These are phyloP conservation scores for Solanum chiquidenum DNA, from an alignment of 257 asterid genomes.

Conservation along the genomic window DNA sequence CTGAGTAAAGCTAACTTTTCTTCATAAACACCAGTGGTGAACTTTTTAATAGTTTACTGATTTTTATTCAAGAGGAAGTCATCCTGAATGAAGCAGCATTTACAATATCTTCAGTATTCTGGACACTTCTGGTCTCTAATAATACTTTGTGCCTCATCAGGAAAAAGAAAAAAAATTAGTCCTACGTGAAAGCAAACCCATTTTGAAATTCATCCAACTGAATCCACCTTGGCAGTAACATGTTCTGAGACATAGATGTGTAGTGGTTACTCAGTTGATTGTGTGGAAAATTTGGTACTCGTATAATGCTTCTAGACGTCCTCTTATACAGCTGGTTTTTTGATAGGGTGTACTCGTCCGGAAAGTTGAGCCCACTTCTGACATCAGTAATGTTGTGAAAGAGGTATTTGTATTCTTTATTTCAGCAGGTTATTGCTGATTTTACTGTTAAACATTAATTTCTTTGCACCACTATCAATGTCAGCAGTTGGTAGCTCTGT, in stretches of 20 bases:
- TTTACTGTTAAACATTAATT: not conserved
- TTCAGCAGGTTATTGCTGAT: not conserved
- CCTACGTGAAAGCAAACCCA: not conserved
- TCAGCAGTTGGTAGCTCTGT: not conserved
- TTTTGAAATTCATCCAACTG: not conserved
- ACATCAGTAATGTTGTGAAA: constrained; percentile 54
- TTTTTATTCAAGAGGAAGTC: not conserved
- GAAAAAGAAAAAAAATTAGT: not conserved
- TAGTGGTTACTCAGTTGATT: not conserved
- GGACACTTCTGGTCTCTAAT: not conserved
- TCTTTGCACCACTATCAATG: not conserved
- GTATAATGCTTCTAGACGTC: not conserved
- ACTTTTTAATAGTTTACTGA: not conserved
- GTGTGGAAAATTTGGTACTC: not conserved
- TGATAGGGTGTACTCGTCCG: constrained; percentile 78
- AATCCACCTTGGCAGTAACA: not conserved
- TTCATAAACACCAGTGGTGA: not conserved
- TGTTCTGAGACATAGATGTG: not conserved
- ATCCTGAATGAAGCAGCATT: not conserved
- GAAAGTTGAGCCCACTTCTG: constrained; percentile 73
- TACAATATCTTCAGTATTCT: not conserved
- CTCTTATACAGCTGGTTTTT: not conserved
- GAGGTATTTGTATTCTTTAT: constrained; percentile 32
- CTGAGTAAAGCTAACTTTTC: not conserved
- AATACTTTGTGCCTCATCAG: not conserved